A percentile compares a stretch with the other conserved stretches of the same genome.
These are phyloP conservation scores for Sporodiniella umbellata DNA, from an alignment of 371 early-diverging fungal genomes.

Conservation along the genomic window DNA sequence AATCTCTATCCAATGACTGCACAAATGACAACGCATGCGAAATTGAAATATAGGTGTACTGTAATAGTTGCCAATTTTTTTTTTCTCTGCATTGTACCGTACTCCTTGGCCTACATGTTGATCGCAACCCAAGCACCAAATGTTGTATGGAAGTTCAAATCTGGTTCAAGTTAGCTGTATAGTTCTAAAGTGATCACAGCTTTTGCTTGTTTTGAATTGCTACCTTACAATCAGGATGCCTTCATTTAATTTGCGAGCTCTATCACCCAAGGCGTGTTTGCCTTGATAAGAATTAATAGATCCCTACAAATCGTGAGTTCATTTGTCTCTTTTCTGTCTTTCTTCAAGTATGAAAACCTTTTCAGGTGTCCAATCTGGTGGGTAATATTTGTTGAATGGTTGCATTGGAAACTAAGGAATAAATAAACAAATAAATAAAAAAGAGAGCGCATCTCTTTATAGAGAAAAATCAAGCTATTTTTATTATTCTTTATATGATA, in stretches of 20 bases:
- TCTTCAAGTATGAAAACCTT: constrained; percentile 49
- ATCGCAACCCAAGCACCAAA: constrained; percentile 88
- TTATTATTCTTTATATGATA: no score
- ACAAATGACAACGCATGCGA: constrained; percentile 91
- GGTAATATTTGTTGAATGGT: constrained; percentile 74
- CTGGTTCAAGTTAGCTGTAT: constrained; percentile 20
- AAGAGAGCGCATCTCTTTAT: neutral
- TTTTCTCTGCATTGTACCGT: constrained; percentile 94
- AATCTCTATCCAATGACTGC: constrained; percentile 85
- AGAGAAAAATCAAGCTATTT: no score
- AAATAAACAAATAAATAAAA: neutral
- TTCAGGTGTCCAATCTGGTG: constrained; percentile 71
- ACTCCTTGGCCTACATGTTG: constrained; percentile 87
- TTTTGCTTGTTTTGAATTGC: neutral
- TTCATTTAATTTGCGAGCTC: constrained; percentile 87
- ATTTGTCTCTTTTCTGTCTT: neutral
- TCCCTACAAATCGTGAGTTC: constrained; percentile 39
- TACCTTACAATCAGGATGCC: constrained; percentile 87
- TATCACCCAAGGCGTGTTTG: constrained; percentile 84
- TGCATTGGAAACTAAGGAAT: constrained; percentile 36
- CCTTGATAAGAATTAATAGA: constrained; percentile 84
- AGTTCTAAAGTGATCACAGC: no score
- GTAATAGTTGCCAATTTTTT: constrained; percentile 85
- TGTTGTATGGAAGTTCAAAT: constrained; percentile 89
- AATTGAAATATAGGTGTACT: constrained; percentile 87